Evolutionary conservation across 2,329 filamentous ascomycete species (phyloP).

Genomic region (Colletotrichum sp.): DNA sequence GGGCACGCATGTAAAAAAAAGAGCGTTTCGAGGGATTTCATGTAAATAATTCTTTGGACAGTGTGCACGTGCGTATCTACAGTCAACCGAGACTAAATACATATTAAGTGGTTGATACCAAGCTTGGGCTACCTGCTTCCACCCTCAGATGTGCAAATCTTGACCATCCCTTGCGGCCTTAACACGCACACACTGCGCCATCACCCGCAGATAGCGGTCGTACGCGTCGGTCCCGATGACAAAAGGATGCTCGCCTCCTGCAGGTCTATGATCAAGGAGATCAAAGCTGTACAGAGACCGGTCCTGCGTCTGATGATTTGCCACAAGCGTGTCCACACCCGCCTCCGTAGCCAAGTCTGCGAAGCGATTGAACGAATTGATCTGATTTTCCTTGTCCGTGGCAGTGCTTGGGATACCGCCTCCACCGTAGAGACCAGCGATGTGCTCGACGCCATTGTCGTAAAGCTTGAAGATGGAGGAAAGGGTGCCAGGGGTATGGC

Average conservation of each 20-base stretch:
- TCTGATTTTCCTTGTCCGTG: slow-evolving; percentile 23
- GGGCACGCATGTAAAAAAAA: neutral
- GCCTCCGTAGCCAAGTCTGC: neutral
- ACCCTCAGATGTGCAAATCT: neutral
- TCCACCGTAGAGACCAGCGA: slow-evolving; percentile 28
- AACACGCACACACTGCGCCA: neutral
- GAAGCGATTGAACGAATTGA: slow-evolving; percentile 4
- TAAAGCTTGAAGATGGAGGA: slow-evolving; percentile 25
- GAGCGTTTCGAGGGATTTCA: neutral
- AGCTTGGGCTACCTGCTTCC: neutral
- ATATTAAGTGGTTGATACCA: neutral
- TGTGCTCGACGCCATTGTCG: slow-evolving; percentile 23
- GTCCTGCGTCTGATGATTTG: slow-evolving; percentile 2
- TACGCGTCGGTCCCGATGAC: neutral
- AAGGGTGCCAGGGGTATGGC: slow-evolving; percentile 27
- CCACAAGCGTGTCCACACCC: neutral
- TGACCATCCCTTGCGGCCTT: slow-evolving; percentile 3
- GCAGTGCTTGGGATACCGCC: slow-evolving; percentile 23
- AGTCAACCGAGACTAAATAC: neutral
- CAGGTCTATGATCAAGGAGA: neutral
- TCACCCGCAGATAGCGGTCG: neutral
- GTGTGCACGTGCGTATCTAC: neutral
- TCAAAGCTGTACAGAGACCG: slow-evolving; percentile 1
- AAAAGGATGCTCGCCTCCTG: neutral
- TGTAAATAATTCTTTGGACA: neutral